These are phyloP conservation scores for Xylaria hypoxylon DNA, from an alignment of 2,329 filamentous ascomycete genomes.

Conservation along the genomic window DNA sequence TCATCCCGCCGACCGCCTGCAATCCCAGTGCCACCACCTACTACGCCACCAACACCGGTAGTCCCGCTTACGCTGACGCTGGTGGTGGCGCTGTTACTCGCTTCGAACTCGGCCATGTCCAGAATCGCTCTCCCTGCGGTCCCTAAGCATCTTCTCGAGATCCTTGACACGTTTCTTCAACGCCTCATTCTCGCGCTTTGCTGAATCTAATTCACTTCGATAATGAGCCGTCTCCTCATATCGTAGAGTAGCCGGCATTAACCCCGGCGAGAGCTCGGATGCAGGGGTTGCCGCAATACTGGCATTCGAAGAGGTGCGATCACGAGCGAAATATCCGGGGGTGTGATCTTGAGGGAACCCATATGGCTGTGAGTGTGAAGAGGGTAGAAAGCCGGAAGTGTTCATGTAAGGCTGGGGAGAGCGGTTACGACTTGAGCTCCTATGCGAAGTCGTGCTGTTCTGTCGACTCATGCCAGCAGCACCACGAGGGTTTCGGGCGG, in stretches of 20 bases:
- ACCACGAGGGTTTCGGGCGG: conserved; percentile 58
- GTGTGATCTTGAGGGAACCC: conserved; percentile 52
- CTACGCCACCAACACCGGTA: conserved; percentile 40
- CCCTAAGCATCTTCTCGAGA: conserved; percentile 67
- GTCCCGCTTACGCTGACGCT: conserved; percentile 59
- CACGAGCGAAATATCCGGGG: conserved; percentile 51
- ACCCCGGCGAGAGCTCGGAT: conserved; percentile 63
- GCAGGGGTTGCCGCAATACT: conserved; percentile 58
- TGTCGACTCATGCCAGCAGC: conserved; percentile 60
- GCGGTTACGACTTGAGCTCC: conserved; percentile 59
- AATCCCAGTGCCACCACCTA: conserved; percentile 57
- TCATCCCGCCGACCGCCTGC: conserved; percentile 58
- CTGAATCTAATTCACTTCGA: conserved; percentile 68
- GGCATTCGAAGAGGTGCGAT: conserved; percentile 52
- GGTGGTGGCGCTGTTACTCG: conserved; percentile 64
- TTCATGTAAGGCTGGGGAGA: conserved; percentile 48
- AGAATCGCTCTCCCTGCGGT: conserved; percentile 60
- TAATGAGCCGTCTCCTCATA: conserved; percentile 73
- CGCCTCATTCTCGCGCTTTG: conserved; percentile 72
- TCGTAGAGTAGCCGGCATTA: conserved; percentile 67
- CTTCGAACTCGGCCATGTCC: conserved; percentile 53
- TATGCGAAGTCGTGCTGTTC: conserved; percentile 66
- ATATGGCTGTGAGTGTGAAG: conserved; percentile 62
- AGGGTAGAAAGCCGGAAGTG: conserved; percentile 46
- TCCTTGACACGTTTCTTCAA: conserved; percentile 72